Base-by-base conservation (phyloP, 2,329 filamentous ascomycete genomes). In the Dactylellina drechsleri region DNA sequence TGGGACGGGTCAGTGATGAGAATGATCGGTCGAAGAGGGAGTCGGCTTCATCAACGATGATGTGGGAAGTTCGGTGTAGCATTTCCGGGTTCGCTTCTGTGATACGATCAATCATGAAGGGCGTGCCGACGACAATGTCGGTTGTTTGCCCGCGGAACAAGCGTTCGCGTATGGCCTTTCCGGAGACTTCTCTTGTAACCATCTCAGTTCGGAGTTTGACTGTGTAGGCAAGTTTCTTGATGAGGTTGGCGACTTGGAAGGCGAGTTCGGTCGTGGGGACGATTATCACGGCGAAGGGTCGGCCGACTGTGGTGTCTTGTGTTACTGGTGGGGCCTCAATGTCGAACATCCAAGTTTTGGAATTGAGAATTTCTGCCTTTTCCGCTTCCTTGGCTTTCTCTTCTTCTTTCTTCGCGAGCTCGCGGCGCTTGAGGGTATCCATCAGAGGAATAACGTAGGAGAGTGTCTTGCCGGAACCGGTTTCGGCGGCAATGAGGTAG, bases 1-100 rank as follows among this genome's bases (percentile, higher is more conserved):
- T 92, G 66, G 88, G 87, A 10, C 88, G 91, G 0, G 95, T 98
- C 23, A 90, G 89, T 0, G 92, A 90, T 2, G 91, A 87, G 84
- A 99, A 99, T 72, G 92, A 96, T 70, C 93, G 91, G 83, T 99
- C 96, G 78, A 99, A 88, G 8, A 99, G 88, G 2, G 93, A 97
- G 83, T 99, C 95, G 0, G 96, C 96, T 84, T 99, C 96, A 81
- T 99, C 96, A 57, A 97, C 86, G 72, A 99, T 87, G 10, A 99
- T 86, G 81, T 98, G 92, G 1, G 88, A 89, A 71, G 98, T 93
- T 12, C 92, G 90, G n/a, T 92, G 93, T 41, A 99, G 87, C 76
- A 99, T 89, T 79, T 97, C 94, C 10, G 95, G 95, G 78, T 97
- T 93, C 18, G 89, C 90, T 77, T 96, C 89, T 12, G 92, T 92